Percentiles rank a stretch among this genome's conserved stretches.
Evolutionary conservation across 306 rosid species (phyloP).

Genomic region (Psophocarpus tetragonolobus): DNA sequence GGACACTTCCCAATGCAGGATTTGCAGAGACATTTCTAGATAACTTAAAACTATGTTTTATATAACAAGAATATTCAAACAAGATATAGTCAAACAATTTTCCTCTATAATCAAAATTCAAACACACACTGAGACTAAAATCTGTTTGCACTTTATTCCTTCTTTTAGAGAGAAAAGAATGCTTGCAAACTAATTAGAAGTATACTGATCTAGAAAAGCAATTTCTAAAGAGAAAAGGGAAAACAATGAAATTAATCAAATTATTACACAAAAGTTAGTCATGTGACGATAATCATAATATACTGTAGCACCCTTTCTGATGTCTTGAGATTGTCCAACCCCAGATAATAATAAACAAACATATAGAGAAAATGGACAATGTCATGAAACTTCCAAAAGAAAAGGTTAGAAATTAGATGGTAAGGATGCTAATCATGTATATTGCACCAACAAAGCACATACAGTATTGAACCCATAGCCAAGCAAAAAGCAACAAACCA

Average conservation of each 20-base stretch:
- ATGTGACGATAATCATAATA: neutral
- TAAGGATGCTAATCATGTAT: constrained; percentile 17
- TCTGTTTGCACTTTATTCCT: neutral
- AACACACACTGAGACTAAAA: neutral
- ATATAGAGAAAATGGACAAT: neutral
- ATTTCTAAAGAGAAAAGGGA: neutral
- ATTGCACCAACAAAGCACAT: neutral
- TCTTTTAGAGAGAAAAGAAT: neutral
- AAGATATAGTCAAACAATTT: neutral
- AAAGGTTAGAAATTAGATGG: constrained; percentile 2
- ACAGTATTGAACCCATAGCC: neutral
- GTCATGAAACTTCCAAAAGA: neutral
- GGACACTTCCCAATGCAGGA: neutral
- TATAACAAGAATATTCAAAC: neutral
- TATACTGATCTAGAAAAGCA: neutral
- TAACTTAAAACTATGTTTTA: neutral
- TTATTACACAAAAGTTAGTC: neutral
- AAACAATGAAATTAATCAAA: neutral
- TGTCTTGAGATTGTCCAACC: neutral
- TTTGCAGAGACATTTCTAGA: neutral
- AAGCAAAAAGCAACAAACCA: neutral
- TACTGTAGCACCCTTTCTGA: neutral
- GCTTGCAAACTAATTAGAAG: neutral
- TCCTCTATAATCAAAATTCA: neutral
- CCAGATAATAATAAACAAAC: neutral